Conservation (phyloP, 1,139 yeast species). For the Starmera stellimalicola region DNA sequence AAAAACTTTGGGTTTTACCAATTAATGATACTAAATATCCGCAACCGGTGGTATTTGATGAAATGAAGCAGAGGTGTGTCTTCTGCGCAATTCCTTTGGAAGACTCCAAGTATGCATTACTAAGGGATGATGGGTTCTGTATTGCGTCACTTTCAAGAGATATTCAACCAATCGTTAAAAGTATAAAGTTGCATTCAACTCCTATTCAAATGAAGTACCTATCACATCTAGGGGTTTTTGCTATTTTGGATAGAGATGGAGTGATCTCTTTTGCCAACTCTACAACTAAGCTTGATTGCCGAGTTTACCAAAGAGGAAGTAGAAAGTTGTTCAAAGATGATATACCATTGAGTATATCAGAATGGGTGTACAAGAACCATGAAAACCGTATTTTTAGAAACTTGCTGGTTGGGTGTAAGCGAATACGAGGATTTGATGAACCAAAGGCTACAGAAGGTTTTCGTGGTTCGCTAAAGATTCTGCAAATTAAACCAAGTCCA, state of each 20-base stretch:
- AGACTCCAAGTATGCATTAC: slow-evolving; percentile 23
- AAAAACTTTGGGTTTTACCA: slow-evolving; percentile 35
- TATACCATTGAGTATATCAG: slow-evolving; percentile 9
- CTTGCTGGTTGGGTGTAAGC: slow-evolving; percentile 13
- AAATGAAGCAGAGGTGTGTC: slow-evolving; percentile 22
- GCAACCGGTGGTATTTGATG: slow-evolving; percentile 32
- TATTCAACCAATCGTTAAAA: slow-evolving; percentile 16
- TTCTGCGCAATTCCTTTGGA: slow-evolving; percentile 15
- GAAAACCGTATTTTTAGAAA: slow-evolving; percentile 12
- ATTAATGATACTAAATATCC: slow-evolving; percentile 27
- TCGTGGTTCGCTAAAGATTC: slow-evolving; percentile 16
- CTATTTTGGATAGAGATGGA: slow-evolving; percentile 25
- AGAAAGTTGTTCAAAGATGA: slow-evolving; percentile 8
- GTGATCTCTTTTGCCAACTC: slow-evolving; percentile 10
- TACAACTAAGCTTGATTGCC: slow-evolving; percentile 4
- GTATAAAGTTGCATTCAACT: slow-evolving; percentile 27
- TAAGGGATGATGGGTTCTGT: slow-evolving; percentile 44
- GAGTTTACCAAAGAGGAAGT: slow-evolving; percentile 5
- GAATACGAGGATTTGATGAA: background rate
- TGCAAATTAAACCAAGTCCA: slow-evolving; percentile 7
- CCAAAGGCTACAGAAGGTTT: background rate
- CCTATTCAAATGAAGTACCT: slow-evolving; percentile 31
- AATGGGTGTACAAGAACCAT: slow-evolving; percentile 13
- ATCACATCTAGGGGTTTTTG: slow-evolving; percentile 28
- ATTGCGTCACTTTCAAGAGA: slow-evolving; percentile 23